Conservation (phyloP, 2,329 filamentous ascomycete genomes). For the Fusarium albosuccineum region DNA sequence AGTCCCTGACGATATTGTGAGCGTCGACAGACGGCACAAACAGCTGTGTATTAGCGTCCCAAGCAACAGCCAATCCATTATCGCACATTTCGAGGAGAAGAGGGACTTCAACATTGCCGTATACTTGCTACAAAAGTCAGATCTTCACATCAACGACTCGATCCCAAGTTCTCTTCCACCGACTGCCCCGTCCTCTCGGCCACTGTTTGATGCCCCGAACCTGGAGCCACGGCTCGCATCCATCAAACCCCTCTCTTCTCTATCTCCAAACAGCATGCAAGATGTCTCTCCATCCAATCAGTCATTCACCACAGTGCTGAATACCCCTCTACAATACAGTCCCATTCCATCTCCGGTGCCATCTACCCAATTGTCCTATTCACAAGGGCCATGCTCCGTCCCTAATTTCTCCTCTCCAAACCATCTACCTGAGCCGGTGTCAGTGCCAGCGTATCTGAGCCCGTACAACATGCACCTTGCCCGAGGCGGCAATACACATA, state of each 20-base stretch:
- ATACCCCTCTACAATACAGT: slow-evolving; percentile 12
- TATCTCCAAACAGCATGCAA: not conserved
- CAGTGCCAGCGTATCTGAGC: slow-evolving; percentile 33
- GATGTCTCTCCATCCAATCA: slow-evolving; percentile 6
- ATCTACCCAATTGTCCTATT: not conserved
- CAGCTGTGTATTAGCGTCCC: slow-evolving; percentile 46
- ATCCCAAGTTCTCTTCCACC: slow-evolving; percentile 14
- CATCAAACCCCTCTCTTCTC: slow-evolving; percentile 31
- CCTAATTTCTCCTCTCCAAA: not conserved
- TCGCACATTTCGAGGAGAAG: slow-evolving; percentile 46
- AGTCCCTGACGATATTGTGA: slow-evolving; percentile 34
- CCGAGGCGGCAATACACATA: slow-evolving; percentile 29
- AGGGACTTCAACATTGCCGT: slow-evolving; percentile 51
- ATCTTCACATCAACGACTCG: slow-evolving; percentile 45
- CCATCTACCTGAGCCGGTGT: not conserved
- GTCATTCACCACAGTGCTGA: slow-evolving; percentile 34
- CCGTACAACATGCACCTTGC: slow-evolving; percentile 42
- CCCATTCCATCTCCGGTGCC: not conserved
- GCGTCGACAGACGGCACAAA: slow-evolving; percentile 33
- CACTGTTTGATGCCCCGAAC: slow-evolving; percentile 4
- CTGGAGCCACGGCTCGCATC: slow-evolving; percentile 45
- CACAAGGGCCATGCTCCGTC: slow-evolving; percentile 31
- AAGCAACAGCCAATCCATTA: slow-evolving; percentile 42
- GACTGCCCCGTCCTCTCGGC: not conserved
- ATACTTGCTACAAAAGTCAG: slow-evolving; percentile 50